Percentiles rank a stretch among this genome's conserved stretches.
These are phyloP conservation scores for Apiospora koreana DNA, from an alignment of 2,329 filamentous ascomycete genomes.

Conservation along the genomic window DNA sequence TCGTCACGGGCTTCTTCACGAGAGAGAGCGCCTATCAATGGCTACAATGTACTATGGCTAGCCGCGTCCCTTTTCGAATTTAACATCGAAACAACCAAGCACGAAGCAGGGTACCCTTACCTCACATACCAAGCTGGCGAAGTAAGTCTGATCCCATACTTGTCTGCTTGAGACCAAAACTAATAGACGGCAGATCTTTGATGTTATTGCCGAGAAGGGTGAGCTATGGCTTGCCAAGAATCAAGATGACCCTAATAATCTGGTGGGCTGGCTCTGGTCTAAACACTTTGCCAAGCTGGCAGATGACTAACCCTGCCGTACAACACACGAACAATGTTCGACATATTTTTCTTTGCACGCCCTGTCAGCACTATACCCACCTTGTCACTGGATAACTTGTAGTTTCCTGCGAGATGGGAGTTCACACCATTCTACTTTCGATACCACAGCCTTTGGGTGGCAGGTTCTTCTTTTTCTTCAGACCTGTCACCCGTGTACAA, in stretches of 20 bases:
- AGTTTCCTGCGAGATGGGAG: constrained; percentile 10
- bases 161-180: constrained; percentile 10
- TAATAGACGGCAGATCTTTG: constrained; percentile 64
- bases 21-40: constrained; percentile 55
- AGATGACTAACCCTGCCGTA: constrained; percentile 37
- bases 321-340: neutral
- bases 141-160: constrained; percentile 44
- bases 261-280: constrained; percentile 98
- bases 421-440: constrained; percentile 4
- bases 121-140: constrained; percentile 94
- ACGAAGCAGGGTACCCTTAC: constrained; percentile 94
- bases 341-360: constrained; percentile 25
- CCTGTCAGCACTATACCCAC: constrained; percentile 7
- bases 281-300: constrained; percentile 85
- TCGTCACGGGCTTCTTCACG: constrained; percentile 62
- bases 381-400: constrained; percentile 10
- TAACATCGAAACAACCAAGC: constrained; percentile 89
- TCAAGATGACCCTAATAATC: constrained; percentile 79
- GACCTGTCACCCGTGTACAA: constrained; percentile 22
- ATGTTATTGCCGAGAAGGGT: constrained; percentile 93
- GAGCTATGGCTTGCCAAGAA: constrained; percentile 98
- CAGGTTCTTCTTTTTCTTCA: neutral
- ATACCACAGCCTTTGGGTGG: constrained; percentile 9
- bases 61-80: constrained; percentile 96
- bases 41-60: constrained; percentile 80